These are phyloP conservation scores for Monosporascus sp. DNA, from an alignment of 2,329 filamentous ascomycete species.

Conservation along the genomic window DNA sequence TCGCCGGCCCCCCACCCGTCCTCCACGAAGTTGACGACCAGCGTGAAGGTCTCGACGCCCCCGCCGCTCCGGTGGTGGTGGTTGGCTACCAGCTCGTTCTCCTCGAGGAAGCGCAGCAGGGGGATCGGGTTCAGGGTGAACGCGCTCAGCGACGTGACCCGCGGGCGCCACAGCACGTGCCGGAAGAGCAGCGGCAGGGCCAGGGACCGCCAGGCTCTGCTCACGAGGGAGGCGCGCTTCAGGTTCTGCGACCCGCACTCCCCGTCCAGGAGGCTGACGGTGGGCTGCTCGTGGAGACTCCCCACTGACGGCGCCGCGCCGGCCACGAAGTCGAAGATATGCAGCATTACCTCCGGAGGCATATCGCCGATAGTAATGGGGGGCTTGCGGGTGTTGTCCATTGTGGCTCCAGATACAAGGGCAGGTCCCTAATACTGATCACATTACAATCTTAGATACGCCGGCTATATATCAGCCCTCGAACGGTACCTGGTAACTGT, in stretches of 20 bases:
- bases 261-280: slow-evolving; percentile 31
- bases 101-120: slow-evolving; percentile 34
- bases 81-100: slow-evolving; percentile 21
- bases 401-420: neutral
- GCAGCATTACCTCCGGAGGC: slow-evolving; percentile 56
- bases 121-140: slow-evolving; percentile 29
- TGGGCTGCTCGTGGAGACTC: slow-evolving; percentile 46
- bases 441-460: too few relatives aligned
- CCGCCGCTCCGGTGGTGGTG: slow-evolving; percentile 15
- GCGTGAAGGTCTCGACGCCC: slow-evolving; percentile 36
- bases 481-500: too few relatives aligned
- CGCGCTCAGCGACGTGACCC: slow-evolving; percentile 18
- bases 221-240: slow-evolving; percentile 52
- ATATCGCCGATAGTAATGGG: slow-evolving; percentile 31
- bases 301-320: slow-evolving; percentile 41
- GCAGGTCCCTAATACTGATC: too few relatives aligned
- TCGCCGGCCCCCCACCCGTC: slow-evolving; percentile 13
- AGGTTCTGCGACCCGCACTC: slow-evolving; percentile 34
- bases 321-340: slow-evolving; percentile 53
- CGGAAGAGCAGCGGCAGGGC: slow-evolving; percentile 53
- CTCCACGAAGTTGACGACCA: slow-evolving; percentile 32
- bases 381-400: neutral
- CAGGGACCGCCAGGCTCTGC: slow-evolving; percentile 46
- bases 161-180: slow-evolving; percentile 39
- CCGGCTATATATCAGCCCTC: too few relatives aligned